Conservation (phyloP, 176 grass and related monocot species). For the Oryza coarctata region DNA sequence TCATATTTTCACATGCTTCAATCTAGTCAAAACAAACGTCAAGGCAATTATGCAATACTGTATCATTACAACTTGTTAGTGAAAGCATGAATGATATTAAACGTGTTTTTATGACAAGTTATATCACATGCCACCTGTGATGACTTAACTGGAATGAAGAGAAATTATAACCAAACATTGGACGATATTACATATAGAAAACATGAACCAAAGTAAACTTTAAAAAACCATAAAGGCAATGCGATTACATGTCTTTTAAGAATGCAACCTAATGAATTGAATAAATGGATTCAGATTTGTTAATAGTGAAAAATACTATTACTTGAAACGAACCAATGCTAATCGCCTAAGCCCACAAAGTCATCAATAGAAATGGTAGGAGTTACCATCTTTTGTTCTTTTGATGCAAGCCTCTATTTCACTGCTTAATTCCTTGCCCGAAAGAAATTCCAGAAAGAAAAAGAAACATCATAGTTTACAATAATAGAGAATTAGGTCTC, state of each 20-base stretch:
- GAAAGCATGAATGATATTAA: neutral
- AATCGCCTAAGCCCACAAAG: neutral
- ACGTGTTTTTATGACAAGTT: neutral
- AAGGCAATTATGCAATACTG: constrained; percentile 3
- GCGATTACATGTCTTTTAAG: too few relatives aligned
- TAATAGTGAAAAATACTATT: neutral
- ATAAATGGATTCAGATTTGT: neutral
- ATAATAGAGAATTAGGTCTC: neutral
- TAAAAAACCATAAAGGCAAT: too few relatives aligned
- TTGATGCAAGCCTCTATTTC: neutral
- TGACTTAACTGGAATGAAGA: neutral
- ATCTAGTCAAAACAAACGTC: neutral
- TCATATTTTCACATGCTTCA: constrained; percentile 32
- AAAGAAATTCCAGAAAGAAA: constrained; percentile 8
- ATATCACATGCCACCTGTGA: neutral
- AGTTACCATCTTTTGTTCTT: neutral
- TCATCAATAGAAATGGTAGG: neutral
- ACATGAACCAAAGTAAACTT: neutral
- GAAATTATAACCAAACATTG: neutral
- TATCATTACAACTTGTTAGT: constrained; percentile 10
- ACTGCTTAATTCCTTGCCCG: neutral
- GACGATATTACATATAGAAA: neutral
- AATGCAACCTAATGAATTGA: neutral
- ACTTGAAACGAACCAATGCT: constrained; percentile 5
- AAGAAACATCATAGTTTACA: neutral